Percentiles rank a stretch among this genome's conserved stretches.
Evolutionary conservation across 1,284 basidiomycete genomes (phyloP).

Genomic region (Trametes polyzona): DNA sequence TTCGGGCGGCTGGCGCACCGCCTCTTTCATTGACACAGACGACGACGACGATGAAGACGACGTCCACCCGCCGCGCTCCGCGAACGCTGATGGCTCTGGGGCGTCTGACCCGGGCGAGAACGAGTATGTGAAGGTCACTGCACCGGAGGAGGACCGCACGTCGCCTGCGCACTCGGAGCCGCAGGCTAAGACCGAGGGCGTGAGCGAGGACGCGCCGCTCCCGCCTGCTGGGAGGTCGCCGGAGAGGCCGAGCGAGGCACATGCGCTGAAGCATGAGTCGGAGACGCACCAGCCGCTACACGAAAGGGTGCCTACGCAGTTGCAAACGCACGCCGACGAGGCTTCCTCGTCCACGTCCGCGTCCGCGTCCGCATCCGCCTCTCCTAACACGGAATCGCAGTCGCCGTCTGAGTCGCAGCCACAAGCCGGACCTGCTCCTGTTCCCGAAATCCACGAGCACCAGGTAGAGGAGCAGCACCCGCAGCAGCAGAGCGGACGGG

Average conservation of each 20-base stretch:
- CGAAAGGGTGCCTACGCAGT: slow-evolving; percentile 25
- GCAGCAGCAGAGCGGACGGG: slow-evolving; percentile 25
- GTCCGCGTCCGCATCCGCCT: no score
- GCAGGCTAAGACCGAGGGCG: slow-evolving; percentile 2
- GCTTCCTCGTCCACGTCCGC: slow-evolving; percentile 6
- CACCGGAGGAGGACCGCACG: slow-evolving; percentile 30
- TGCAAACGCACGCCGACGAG: slow-evolving; percentile 13
- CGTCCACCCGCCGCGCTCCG: slow-evolving; percentile 12
- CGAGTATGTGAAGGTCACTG: slow-evolving; percentile 33
- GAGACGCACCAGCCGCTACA: slow-evolving; percentile 29
- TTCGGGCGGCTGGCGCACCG: slow-evolving; percentile 31
- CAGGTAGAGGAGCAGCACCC: not conserved
- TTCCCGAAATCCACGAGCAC: slow-evolving; percentile 6
- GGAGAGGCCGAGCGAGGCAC: slow-evolving; percentile 17
- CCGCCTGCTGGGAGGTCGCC: not conserved
- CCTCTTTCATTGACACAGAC: slow-evolving; percentile 21
- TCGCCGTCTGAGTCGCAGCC: not conserved
- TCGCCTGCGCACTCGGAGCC: slow-evolving; percentile 4
- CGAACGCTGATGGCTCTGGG: not conserved
- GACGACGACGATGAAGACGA: slow-evolving; percentile 39
- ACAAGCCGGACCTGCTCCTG: not conserved
- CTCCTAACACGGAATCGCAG: no score
- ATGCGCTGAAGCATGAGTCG: slow-evolving; percentile 29
- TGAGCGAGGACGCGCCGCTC: slow-evolving; percentile 4
- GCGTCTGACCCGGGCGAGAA: slow-evolving; percentile 32